These are phyloP conservation scores for Irpex rosettiformis DNA, from an alignment of 1,284 basidiomycete species.

Conservation along the genomic window DNA sequence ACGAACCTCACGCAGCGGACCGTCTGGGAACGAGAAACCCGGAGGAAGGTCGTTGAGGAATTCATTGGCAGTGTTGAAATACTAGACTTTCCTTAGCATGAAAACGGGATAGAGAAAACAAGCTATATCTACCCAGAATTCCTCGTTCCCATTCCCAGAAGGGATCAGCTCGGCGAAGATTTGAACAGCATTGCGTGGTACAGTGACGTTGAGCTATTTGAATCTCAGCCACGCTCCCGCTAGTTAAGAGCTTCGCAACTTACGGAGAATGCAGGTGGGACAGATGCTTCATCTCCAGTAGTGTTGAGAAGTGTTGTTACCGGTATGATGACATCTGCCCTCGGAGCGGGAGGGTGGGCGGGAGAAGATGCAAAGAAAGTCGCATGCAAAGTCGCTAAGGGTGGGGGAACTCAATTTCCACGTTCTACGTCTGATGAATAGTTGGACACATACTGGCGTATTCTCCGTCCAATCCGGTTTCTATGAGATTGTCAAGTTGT, in stretches of 20 bases:
- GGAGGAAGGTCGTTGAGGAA: slow-evolving; percentile 53
- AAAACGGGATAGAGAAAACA: not conserved
- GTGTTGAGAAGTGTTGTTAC: slow-evolving; percentile 60
- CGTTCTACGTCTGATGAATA: not conserved
- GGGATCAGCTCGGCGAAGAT: slow-evolving; percentile 71
- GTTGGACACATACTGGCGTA: slow-evolving; percentile 52
- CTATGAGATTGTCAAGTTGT: slow-evolving; percentile 67
- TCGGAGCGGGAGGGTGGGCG: slow-evolving; percentile 51
- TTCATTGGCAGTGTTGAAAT: slow-evolving; percentile 64
- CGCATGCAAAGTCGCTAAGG: slow-evolving; percentile 60
- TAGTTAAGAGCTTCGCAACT: slow-evolving; percentile 15
- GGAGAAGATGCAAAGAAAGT: slow-evolving; percentile 65
- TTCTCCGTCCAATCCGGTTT: slow-evolving; percentile 54
- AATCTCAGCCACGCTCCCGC: not conserved
- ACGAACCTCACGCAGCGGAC: slow-evolving; percentile 78
- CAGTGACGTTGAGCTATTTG: slow-evolving; percentile 57
- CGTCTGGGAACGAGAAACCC: slow-evolving; percentile 52
- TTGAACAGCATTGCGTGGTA: slow-evolving; percentile 65
- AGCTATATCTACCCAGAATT: slow-evolving; percentile 63
- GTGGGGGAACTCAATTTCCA: not conserved
- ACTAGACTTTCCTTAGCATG: slow-evolving; percentile 39
- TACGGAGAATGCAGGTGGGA: slow-evolving; percentile 71
- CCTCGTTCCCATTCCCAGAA: slow-evolving; percentile 71
- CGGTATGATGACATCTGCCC: slow-evolving; percentile 64
- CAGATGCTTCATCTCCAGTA: slow-evolving; percentile 65